Conservation (phyloP, 306 rosid species). For the Fagus sylvatica region DNA sequence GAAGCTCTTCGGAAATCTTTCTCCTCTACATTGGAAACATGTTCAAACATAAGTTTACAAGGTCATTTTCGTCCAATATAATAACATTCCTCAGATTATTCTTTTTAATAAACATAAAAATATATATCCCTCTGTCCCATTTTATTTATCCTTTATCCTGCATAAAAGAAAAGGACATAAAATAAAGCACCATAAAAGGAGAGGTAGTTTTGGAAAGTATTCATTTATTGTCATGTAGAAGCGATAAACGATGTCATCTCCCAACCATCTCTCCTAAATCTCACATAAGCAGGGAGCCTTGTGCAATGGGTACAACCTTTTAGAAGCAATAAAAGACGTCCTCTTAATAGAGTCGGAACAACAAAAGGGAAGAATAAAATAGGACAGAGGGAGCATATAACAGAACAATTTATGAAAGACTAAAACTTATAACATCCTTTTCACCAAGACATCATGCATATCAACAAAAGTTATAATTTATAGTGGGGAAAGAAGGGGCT, state of each 20-base stretch:
- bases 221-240: background rate
- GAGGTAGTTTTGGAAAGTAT: background rate
- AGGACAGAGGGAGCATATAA: background rate
- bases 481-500: background rate
- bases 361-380: background rate
- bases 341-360: background rate
- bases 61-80: slow-evolving; percentile 3
- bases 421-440: background rate
- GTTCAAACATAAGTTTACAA: slow-evolving; percentile 16
- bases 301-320: no score
- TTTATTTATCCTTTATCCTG: background rate
- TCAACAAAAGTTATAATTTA: background rate
- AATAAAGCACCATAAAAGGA: background rate
- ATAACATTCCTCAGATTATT: background rate
- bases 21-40: slow-evolving; percentile 45
- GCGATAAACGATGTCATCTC: background rate
- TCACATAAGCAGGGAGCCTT: no score
- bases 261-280: no score
- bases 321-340: background rate
- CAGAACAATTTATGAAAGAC: background rate
- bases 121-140: background rate
- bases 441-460: background rate
- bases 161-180: no score
- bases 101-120: background rate
- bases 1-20: slow-evolving; percentile 41